phyloP scores from a whole-genome alignment of 2,329 filamentous ascomycete species.

The Ophiostoma ips region DNA sequence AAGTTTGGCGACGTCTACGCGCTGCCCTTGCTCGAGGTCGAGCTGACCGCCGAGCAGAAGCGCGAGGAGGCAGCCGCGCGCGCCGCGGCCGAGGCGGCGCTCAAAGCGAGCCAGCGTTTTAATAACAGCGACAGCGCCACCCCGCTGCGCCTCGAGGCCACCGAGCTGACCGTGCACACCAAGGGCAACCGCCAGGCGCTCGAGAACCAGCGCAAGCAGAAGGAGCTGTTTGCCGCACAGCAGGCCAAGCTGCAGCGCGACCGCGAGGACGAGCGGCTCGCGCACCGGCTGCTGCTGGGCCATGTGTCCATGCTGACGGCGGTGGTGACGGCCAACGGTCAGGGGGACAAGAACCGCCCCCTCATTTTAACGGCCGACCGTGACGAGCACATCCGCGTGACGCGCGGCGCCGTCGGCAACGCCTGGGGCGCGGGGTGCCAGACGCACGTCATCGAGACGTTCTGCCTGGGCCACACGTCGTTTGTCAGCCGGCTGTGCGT shows the following conservation, averaged over 20 bases:
- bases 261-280: constrained; percentile 11
- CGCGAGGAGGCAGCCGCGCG: neutral
- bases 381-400: constrained; percentile 72
- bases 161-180: constrained; percentile 48
- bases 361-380: constrained; percentile 45
- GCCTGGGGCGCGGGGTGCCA: constrained; percentile 38
- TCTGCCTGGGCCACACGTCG: constrained; percentile 75
- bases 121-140: constrained; percentile 20
- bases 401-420: constrained; percentile 43
- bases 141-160: constrained; percentile 32
- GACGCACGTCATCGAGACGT: constrained; percentile 75
- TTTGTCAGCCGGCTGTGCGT: constrained; percentile 71
- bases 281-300: constrained; percentile 52
- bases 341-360: constrained; percentile 13
- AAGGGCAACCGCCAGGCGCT: constrained; percentile 47
- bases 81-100: neutral
- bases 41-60: constrained; percentile 1
- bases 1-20: constrained; percentile 97
- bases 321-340: constrained; percentile 38
- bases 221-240: constrained; percentile 20
- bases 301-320: constrained; percentile 93
- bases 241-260: constrained; percentile 11
- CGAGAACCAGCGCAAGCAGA: constrained; percentile 40
- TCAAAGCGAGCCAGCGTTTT: constrained; percentile 7
- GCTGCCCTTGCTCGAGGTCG: constrained; percentile 49